Conservation (phyloP, 495 filamentous ascomycete genomes). For the Pseudotulostoma volvatum region DNA sequence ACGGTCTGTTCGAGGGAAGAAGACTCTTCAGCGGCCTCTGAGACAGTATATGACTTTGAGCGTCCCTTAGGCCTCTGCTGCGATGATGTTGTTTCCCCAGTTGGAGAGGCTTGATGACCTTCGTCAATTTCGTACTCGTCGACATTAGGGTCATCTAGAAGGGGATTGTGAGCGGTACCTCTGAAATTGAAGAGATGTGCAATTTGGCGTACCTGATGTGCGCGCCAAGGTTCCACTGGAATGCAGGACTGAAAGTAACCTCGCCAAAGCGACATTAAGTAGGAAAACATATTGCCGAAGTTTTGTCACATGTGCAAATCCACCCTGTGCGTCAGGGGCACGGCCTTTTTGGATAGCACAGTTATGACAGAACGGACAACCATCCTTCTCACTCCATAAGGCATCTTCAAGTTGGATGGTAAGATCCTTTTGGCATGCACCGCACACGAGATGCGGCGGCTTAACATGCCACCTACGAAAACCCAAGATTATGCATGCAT, state of each 20-base stretch:
- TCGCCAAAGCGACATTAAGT: constrained; percentile 75
- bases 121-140: constrained; percentile 51
- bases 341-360: constrained; percentile 40
- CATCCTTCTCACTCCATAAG: constrained; percentile 45
- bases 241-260: constrained; percentile 73
- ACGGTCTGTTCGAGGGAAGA: constrained; percentile 90
- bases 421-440: constrained; percentile 57
- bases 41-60: constrained; percentile 57
- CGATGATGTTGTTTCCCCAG: constrained; percentile 26
- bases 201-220: constrained; percentile 42
- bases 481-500: constrained; percentile 62
- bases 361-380: constrained; percentile 48
- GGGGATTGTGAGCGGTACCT: too few species aligned
- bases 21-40: constrained; percentile 36
- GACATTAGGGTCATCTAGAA: constrained; percentile 53
- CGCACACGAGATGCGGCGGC: constrained; percentile 54
- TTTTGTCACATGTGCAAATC: constrained; percentile 54
- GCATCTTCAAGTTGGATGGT: constrained; percentile 45
- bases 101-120: constrained; percentile 33
- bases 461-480: constrained; percentile 69
- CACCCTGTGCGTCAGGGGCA: constrained; percentile 30
- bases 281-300: constrained; percentile 90
- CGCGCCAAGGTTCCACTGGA: constrained; percentile 63
- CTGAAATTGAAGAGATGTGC: too few species aligned
- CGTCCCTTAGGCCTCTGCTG: constrained; percentile 47